A percentile compares a stretch with the other conserved stretches of the same genome.
These are phyloP conservation scores for Trametes villosa DNA, from an alignment of 768 basidiomycete genomes.

Conservation along the genomic window DNA sequence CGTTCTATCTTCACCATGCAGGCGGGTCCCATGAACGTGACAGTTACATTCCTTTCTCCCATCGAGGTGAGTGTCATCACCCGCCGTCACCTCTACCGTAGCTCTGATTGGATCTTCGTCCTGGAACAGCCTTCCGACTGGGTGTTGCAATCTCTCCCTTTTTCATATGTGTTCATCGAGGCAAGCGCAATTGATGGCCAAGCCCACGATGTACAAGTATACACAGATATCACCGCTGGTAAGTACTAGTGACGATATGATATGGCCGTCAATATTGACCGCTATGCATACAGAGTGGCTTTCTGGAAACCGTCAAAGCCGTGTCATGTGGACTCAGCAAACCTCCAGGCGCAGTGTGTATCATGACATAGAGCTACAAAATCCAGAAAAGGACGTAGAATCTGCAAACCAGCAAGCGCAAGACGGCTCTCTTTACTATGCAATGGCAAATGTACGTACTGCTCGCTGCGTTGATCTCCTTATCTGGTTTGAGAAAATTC, in stretches of 20 bases:
- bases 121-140: constrained; percentile 38
- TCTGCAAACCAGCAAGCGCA: constrained; percentile 8
- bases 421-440: constrained; percentile 19
- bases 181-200: constrained; percentile 37
- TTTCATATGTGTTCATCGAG: constrained; percentile 41
- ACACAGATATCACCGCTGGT: constrained; percentile 46
- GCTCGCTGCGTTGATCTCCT: neutral
- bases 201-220: constrained; percentile 41
- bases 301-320: constrained; percentile 6
- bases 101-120: neutral
- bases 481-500: neutral
- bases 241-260: no score
- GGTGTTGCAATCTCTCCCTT: constrained; percentile 45
- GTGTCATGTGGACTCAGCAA: constrained; percentile 17
- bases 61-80: constrained; percentile 45
- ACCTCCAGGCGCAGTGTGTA: constrained; percentile 11
- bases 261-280: no score
- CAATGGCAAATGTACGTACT: constrained; percentile 18
- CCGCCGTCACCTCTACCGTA: neutral
- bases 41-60: constrained; percentile 43
- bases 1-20: constrained; percentile 37
- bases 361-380: constrained; percentile 16
- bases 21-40: constrained; percentile 42
- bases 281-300: constrained; percentile 20
- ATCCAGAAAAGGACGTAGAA: constrained; percentile 5